Evolutionary conservation across 106 monocot species (phyloP).

Genomic region (Dioscorea zingiberensis): DNA sequence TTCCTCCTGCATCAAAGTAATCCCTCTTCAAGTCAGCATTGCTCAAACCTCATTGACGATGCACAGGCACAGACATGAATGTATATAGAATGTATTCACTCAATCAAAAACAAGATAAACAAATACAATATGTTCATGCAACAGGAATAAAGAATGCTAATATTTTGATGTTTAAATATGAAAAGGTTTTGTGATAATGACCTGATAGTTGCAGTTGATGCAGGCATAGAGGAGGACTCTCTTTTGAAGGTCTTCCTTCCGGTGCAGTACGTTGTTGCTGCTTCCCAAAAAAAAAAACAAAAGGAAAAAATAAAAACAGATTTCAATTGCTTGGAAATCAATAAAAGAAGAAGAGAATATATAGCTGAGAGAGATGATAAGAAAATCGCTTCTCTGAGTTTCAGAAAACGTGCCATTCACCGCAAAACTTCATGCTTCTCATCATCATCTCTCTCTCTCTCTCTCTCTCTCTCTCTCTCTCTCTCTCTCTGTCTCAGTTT

Average conservation of each 20-base stretch:
- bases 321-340: too few relatives aligned
- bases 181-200: neutral
- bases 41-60: neutral
- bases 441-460: neutral
- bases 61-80: neutral
- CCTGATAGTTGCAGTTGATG: constrained; percentile 33
- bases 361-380: neutral
- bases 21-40: neutral
- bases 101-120: neutral
- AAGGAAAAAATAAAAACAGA: neutral
- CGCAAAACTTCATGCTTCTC: constrained; percentile 25
- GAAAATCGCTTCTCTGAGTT: too few relatives aligned
- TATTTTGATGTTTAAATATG: too few relatives aligned
- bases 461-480: too few relatives aligned
- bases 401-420: constrained; percentile 8
- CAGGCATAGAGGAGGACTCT: constrained; percentile 35
- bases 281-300: neutral
- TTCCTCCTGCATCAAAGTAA: constrained; percentile 33
- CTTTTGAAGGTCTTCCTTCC: constrained; percentile 25
- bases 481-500: too few relatives aligned
- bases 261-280: constrained; percentile 33
- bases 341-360: neutral
- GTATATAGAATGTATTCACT: neutral
- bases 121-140: neutral
- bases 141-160: too few relatives aligned